A percentile compares a stretch with the other conserved stretches of the same genome.
Evolutionary conservation across 805 yeast genomes (phyloP).

Genomic region (Candida ficus): DNA sequence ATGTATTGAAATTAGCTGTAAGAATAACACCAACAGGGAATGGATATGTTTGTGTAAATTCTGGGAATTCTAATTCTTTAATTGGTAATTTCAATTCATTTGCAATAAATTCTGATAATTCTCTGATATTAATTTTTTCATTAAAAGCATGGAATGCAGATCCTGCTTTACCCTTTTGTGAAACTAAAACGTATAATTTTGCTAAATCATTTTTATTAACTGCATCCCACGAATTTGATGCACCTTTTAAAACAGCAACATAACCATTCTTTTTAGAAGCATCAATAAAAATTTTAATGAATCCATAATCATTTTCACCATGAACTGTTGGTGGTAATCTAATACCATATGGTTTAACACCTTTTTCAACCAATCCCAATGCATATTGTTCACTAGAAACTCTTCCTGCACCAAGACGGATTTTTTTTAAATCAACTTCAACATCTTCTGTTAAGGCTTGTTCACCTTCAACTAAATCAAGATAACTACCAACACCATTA

Average conservation of each 20-base stretch:
- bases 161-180: slow-evolving; percentile 26
- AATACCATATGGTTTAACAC: slow-evolving; percentile 21
- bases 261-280: slow-evolving; percentile 28
- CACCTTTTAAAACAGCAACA: slow-evolving; percentile 24
- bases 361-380: slow-evolving; percentile 18
- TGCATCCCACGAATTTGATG: slow-evolving; percentile 26
- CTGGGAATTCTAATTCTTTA: slow-evolving; percentile 10
- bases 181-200: slow-evolving; percentile 23
- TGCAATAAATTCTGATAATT: slow-evolving; percentile 26
- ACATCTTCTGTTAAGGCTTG: background rate
- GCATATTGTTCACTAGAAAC: slow-evolving; percentile 13
- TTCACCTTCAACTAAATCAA: too few relatives aligned
- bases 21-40: slow-evolving; percentile 4
- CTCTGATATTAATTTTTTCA: slow-evolving; percentile 22
- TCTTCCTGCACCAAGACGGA: slow-evolving; percentile 10
- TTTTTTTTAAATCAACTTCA: background rate
- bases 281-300: slow-evolving; percentile 21
- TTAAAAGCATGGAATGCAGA: slow-evolving; percentile 23
- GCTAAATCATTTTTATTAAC: slow-evolving; percentile 31
- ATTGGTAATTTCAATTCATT: slow-evolving; percentile 14
- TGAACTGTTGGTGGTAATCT: slow-evolving; percentile 28
- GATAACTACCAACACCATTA: too few relatives aligned
- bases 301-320: slow-evolving; percentile 27
- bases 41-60: background rate
- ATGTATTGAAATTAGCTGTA: slow-evolving; percentile 8